A percentile compares a stretch with the other conserved stretches of the same genome.
These are phyloP conservation scores for Ceratonia siliqua DNA, from an alignment of 306 rosid species.

Conservation along the genomic window DNA sequence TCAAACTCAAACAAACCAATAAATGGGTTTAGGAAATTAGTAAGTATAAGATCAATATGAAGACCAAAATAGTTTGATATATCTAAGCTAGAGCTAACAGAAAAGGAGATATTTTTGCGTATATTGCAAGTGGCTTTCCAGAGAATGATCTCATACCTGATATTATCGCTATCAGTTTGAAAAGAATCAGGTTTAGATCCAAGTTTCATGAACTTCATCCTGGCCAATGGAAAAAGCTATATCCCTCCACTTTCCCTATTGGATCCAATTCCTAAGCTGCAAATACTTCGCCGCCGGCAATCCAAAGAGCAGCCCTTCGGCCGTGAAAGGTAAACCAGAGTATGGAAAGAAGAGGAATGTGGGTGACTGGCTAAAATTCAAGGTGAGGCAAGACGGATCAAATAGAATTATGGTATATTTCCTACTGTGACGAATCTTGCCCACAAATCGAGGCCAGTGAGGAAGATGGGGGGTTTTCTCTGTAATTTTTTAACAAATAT, in stretches of 20 bases:
- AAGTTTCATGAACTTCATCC: conserved; percentile 95
- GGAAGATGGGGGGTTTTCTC: conserved; percentile 23
- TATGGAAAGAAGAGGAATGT: not conserved
- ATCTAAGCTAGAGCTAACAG: conserved; percentile 5
- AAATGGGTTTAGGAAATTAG: no score
- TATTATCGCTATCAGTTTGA: conserved; percentile 72
- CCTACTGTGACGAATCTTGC: conserved; percentile 65
- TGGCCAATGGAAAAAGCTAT: conserved; percentile 30
- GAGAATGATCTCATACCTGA: conserved; percentile 50
- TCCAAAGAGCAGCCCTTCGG: not conserved
- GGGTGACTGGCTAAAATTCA: conserved; percentile 15
- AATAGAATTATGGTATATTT: conserved; percentile 34
- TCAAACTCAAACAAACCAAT: conserved; percentile 9
- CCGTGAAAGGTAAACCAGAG: conserved; percentile 20
- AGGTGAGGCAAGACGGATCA: conserved; percentile 28
- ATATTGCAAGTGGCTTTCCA: conserved; percentile 14
- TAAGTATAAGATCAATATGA: not conserved
- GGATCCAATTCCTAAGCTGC: conserved; percentile 29
- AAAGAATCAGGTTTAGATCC: conserved; percentile 90
- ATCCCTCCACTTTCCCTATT: not conserved
- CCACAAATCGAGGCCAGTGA: conserved; percentile 54
- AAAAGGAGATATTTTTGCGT: not conserved
- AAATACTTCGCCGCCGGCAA: not conserved
- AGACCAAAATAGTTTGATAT: conserved; percentile 11
- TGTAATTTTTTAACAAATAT: conserved; percentile 27